Evolutionary conservation across 2,329 filamentous ascomycete genomes (phyloP).

Genomic region (Byssochlamys sp.): DNA sequence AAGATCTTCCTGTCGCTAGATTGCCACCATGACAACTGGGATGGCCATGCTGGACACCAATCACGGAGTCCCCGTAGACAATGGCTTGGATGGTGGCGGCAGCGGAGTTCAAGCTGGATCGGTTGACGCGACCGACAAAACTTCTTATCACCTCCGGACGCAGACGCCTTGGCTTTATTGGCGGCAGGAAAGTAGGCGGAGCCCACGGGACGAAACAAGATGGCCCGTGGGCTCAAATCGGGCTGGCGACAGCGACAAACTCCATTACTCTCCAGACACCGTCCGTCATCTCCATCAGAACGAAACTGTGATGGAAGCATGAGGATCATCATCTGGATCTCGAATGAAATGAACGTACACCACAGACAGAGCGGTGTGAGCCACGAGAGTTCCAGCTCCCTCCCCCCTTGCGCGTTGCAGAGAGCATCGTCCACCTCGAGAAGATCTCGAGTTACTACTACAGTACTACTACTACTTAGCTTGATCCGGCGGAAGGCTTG

Average conservation of each 20-base stretch:
- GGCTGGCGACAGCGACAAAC: neutral
- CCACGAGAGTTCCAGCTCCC: neutral
- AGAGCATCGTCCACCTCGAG: neutral
- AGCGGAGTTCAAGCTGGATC: neutral
- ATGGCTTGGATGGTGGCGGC: neutral
- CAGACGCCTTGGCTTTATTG: neutral
- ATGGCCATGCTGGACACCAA: neutral
- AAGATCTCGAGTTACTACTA: neutral
- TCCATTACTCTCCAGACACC: neutral
- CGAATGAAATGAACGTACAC: neutral
- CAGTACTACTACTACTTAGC: neutral
- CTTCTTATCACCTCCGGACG: neutral
- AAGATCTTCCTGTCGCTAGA: neutral
- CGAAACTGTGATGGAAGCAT: neutral
- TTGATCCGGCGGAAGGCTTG: neutral
- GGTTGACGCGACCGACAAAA: neutral
- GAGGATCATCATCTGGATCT: neutral
- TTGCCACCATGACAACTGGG: neutral
- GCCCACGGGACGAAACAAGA: neutral
- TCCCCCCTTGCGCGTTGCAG: neutral
- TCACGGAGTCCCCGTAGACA: neutral
- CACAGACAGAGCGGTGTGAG: neutral
- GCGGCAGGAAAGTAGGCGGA: neutral
- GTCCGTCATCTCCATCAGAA: neutral
- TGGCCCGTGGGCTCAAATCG: neutral